A percentile compares a stretch with the other conserved stretches of the same genome.
Evolutionary conservation across 2,329 filamentous ascomycete genomes (phyloP).

Genomic region (Scytalidium sp.): DNA sequence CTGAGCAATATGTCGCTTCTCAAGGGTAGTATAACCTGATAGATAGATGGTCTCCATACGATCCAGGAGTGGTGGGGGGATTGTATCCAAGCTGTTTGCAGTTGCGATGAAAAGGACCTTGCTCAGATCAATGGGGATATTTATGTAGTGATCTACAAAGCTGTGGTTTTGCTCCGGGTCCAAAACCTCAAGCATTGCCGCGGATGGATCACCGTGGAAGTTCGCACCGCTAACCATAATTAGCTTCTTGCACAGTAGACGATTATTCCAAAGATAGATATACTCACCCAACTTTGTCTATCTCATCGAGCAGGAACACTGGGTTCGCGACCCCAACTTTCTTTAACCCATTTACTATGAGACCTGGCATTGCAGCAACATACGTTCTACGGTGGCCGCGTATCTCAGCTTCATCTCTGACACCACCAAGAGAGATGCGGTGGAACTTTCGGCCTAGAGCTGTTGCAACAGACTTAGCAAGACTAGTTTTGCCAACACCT

Average conservation of each 20-base stretch:
- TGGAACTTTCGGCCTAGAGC: constrained; percentile 95
- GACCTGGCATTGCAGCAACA: constrained; percentile 96
- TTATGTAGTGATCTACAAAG: constrained; percentile 95
- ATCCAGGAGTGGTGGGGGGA: constrained; percentile 88
- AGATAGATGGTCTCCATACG: constrained; percentile 96
- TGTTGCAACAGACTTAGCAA: constrained; percentile 89
- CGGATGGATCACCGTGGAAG: constrained; percentile 92
- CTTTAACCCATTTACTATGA: constrained; percentile 89
- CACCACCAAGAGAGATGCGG: constrained; percentile 91
- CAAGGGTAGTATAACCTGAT: constrained; percentile 92
- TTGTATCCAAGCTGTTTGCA: constrained; percentile 91
- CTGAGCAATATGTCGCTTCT: constrained; percentile 92
- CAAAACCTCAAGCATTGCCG: constrained; percentile 95
- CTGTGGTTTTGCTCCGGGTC: constrained; percentile 96
- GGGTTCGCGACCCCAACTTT: constrained; percentile 96
- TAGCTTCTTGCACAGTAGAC: constrained; percentile 1
- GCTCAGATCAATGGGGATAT: constrained; percentile 91
- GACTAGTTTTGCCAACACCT: constrained; percentile 91
- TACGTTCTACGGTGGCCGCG: constrained; percentile 93
- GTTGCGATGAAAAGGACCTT: constrained; percentile 98
- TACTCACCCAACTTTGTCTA: constrained; percentile 77
- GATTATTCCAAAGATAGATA: neutral
- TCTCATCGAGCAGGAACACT: constrained; percentile 93
- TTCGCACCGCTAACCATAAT: constrained; percentile 61
- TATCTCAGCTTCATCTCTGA: constrained; percentile 95